Conservation (phyloP, 768 basidiomycete genomes). For the Coprinellus aureogranulatus region DNA sequence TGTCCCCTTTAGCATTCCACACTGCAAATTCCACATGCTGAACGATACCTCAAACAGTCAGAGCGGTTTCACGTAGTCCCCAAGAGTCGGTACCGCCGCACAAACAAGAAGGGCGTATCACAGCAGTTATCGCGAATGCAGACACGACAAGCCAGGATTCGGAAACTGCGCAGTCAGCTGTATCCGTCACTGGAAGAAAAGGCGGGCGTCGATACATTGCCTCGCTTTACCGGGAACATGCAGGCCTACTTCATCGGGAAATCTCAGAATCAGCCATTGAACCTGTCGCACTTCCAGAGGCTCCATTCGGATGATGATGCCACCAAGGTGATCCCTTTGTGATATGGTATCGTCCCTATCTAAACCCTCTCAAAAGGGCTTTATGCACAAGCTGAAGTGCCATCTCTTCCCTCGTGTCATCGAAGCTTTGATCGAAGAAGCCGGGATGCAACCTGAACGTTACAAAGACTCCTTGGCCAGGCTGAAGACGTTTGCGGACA, state of each 20-base stretch:
- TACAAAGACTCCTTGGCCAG: not conserved
- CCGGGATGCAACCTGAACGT: not conserved
- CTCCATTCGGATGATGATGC: not conserved
- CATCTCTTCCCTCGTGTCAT: constrained; percentile 1
- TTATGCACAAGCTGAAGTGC: not conserved
- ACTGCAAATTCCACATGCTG: not conserved
- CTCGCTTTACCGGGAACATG: not conserved
- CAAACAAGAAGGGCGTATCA: not conserved
- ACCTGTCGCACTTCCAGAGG: not conserved
- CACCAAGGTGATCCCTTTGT: not conserved
- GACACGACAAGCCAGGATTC: not conserved
- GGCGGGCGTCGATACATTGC: not conserved
- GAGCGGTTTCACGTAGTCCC: not conserved
- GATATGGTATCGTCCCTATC: not conserved
- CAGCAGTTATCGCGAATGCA: not conserved
- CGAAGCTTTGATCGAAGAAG: not conserved
- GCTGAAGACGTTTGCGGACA: not conserved
- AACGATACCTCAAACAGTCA: not conserved
- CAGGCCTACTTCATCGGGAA: not conserved
- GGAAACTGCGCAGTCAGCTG: not conserved
- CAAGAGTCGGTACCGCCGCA: not conserved
- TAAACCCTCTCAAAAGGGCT: not conserved
- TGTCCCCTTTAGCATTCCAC: too few relatives aligned
- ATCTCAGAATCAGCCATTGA: not conserved
- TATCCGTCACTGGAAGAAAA: not conserved